Base-by-base conservation (phyloP, 169 alveolate species). In the Cryptosporidium baileyi region DNA sequence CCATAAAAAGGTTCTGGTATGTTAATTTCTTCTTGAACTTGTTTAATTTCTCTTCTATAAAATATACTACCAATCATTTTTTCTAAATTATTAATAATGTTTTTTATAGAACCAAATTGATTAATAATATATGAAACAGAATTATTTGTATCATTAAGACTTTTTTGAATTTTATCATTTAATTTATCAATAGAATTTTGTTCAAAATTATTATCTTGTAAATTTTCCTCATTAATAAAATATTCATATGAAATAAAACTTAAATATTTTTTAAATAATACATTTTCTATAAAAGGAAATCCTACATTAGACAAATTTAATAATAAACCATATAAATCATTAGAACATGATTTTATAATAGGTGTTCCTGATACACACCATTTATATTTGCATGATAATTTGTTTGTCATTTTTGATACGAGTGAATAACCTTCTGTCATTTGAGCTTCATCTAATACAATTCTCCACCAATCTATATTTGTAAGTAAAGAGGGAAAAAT, bases 341-440 rank as follows among this genome's bases (percentile, higher is more conserved):
- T 88, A 7, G 90, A 80, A 26, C 82, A 61, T n/a, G 81, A 90
- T 79, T 81, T 80, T 6, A 88, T 67, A 38, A 90, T 79, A 32
- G 93, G 93, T 44, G 93, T 90, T 2, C 93, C 93, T 17, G 91
- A 54, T 38, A 90, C 90, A 32, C 93, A 90, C 93, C 93, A 90
- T 22, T 90, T 90, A 38, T 59, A 52, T 2, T 26, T 38, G 11
- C 82, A 60, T 8, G 11, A 26, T 43, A 81, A 60, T 54, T 49
- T 60, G 3, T 61, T 60, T 19, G 82, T 63, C 89, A 81, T 81
- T 49, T 63, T 57, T 4, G 89, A 63, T 3, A 60, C 89, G 22
- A 52, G 80, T 17, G 89, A 60, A 47, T 60, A 61, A 1, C 93
- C 92, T 22, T 89, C 93, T 4, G 89, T 88, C 89, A 90, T 82